phyloP scores from a whole-genome alignment of 495 filamentous ascomycete species.

The Penicillium roqueforti region DNA sequence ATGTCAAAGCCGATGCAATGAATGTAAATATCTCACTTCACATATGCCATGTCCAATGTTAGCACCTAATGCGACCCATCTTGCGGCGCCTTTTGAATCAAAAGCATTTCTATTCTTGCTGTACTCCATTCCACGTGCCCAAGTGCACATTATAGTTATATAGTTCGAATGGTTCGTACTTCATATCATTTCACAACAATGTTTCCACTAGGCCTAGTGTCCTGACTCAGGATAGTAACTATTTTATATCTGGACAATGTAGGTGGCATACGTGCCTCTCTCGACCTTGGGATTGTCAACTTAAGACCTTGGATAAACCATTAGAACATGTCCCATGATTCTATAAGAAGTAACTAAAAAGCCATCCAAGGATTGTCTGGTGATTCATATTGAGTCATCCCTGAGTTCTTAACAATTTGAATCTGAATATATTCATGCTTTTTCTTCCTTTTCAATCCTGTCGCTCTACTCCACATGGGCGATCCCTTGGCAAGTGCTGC shows the following conservation, averaged over 20 bases:
- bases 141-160: not conserved
- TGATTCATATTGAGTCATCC: slow-evolving; percentile 13
- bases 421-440: not conserved
- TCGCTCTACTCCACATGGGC: not conserved
- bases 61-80: slow-evolving; percentile 2
- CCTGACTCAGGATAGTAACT: too few species aligned
- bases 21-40: slow-evolving; percentile 13
- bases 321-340: slow-evolving; percentile 3
- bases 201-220: too few species aligned
- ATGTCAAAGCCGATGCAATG: slow-evolving; percentile 73
- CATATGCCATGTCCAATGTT: not conserved
- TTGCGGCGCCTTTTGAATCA: not conserved
- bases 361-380: not conserved
- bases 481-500: slow-evolving; percentile 7
- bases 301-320: not conserved
- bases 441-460: not conserved
- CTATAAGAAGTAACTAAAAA: not conserved
- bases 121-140: not conserved
- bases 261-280: not conserved
- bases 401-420: not conserved
- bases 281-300: slow-evolving; percentile 16
- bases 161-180: not conserved
- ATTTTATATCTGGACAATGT: not conserved
- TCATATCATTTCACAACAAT: not conserved
- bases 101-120: slow-evolving; percentile 1